These are phyloP conservation scores for Calonectria hongkongensis DNA, from an alignment of 2,329 filamentous ascomycete species.

Conservation along the genomic window DNA sequence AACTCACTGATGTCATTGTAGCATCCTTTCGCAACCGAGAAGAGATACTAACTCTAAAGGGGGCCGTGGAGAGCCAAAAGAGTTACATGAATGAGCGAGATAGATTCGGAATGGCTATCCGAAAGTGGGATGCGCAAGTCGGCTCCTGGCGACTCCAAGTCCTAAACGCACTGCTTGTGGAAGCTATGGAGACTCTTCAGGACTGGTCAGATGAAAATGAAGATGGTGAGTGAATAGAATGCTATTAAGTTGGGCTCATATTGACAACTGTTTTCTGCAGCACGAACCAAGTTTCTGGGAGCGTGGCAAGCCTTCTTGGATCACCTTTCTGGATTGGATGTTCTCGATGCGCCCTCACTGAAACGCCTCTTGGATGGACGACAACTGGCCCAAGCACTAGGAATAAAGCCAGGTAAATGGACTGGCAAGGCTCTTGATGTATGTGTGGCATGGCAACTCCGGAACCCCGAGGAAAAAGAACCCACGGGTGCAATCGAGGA, in stretches of 20 bases:
- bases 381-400: slow-evolving; percentile 80
- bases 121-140: slow-evolving; percentile 78
- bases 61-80: slow-evolving; percentile 68
- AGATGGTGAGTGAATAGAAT: slow-evolving; percentile 61
- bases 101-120: slow-evolving; percentile 83
- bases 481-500: slow-evolving; percentile 75
- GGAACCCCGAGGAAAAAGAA: slow-evolving; percentile 81
- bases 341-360: slow-evolving; percentile 75
- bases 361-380: slow-evolving; percentile 84
- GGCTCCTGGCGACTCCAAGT: slow-evolving; percentile 83
- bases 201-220: slow-evolving; percentile 55
- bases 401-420: slow-evolving; percentile 87
- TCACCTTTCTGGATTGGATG: slow-evolving; percentile 71
- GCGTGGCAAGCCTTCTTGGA: slow-evolving; percentile 75
- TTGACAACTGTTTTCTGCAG: slow-evolving; percentile 53
- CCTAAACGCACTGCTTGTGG: slow-evolving; percentile 79
- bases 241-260: neutral
- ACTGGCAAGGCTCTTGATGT: slow-evolving; percentile 86
- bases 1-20: slow-evolving; percentile 80
- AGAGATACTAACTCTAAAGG: slow-evolving; percentile 79
- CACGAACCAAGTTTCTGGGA: slow-evolving; percentile 66
- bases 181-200: slow-evolving; percentile 68
- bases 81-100: slow-evolving; percentile 73
- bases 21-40: slow-evolving; percentile 77
- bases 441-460: slow-evolving; percentile 91